phyloP scores from a whole-genome alignment of 768 basidiomycete species.

The Pholiota molesta region DNA sequence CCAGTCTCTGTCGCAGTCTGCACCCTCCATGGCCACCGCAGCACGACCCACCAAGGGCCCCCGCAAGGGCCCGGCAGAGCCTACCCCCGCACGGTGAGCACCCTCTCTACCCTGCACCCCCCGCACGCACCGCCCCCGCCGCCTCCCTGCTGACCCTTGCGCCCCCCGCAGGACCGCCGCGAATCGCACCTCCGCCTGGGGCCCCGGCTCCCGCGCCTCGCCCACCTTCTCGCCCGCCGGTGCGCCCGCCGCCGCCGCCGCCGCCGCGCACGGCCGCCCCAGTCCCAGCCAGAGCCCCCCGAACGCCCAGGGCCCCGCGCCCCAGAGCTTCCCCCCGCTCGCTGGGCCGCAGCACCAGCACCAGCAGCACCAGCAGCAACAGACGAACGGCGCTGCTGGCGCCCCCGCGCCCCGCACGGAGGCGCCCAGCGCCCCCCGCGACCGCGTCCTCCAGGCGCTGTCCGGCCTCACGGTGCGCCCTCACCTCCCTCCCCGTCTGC shows the following conservation, averaged over 20 bases:
- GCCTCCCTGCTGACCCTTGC: neutral
- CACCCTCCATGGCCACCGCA: conserved; percentile 57
- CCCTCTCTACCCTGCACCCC: conserved; percentile 15
- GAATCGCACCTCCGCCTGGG: conserved; percentile 57
- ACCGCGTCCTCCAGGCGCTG: conserved; percentile 65
- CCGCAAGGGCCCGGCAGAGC: conserved; percentile 65
- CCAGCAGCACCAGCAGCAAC: conserved; percentile 31
- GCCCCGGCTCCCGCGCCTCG: conserved; percentile 62
- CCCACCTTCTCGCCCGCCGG: conserved; percentile 68
- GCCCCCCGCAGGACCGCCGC: conserved; percentile 1
- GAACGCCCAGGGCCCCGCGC: conserved; percentile 16
- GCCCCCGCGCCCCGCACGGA: conserved; percentile 43
- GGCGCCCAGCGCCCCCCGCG: conserved; percentile 39
- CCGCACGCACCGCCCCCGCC: conserved; percentile 32
- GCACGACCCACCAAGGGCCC: conserved; percentile 65
- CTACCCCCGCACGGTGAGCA: conserved; percentile 54
- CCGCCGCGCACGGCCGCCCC: conserved; percentile 35
- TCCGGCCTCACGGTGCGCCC: conserved; percentile 70
- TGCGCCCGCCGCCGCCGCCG: conserved; percentile 30
- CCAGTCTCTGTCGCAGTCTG: neutral
- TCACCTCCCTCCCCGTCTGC: neutral
- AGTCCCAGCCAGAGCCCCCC: conserved; percentile 13
- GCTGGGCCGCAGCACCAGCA: conserved; percentile 24
- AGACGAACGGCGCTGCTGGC: conserved; percentile 47
- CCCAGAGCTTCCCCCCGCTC: conserved; percentile 19